Base-by-base conservation (phyloP, 1,139 yeast species). In the Saccharomyces uvarum region DNA sequence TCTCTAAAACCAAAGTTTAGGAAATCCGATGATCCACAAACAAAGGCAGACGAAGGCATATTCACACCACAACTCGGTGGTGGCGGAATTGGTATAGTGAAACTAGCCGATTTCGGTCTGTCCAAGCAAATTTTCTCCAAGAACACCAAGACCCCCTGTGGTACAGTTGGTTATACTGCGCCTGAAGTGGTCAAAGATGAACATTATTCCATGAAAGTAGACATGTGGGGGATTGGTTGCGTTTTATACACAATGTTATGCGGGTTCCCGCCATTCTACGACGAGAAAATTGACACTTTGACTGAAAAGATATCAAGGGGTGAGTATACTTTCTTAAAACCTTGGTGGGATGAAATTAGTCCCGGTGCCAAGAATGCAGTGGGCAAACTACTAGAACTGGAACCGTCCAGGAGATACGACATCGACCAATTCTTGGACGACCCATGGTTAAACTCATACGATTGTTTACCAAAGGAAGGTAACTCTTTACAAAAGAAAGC, bases 281-380 rank as follows among this genome's bases (percentile, higher is more conserved):
- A 91, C 69, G 97, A 90, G 62, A 82, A 84, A 63, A 84, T 88
- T 59, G 88, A 86, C 60, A 79, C 80, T n/a, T 73, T 91, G 59
- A 88, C 97, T 0, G 82, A 80, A 62, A 90, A 90, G 69, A 95
- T 91, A 48, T 83, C 95, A 11, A 77, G 77, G 53, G 97, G 97
- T 28, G 87, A 88, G 63, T 91, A 79, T 68, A 84, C 87, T 14
- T 91, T 90, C 69, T 74, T 91, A 56, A 76, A 82, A 55, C 98
- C 98, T 0, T 91, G 98, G 98, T 91, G 98, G 98, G 97, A 91
- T 70, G 97, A 91, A 63, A 86, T 91, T 47, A 80, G 88, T 57
- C 69, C 65, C 46, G 88, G 86, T 21, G 98, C 96, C 6, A 89
- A 89, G 69, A 75, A 80, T 62, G 83, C 95, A 71, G 96, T 91